Conservation (phyloP, 805 yeast genomes). For the Cyberlindnera veronae region DNA sequence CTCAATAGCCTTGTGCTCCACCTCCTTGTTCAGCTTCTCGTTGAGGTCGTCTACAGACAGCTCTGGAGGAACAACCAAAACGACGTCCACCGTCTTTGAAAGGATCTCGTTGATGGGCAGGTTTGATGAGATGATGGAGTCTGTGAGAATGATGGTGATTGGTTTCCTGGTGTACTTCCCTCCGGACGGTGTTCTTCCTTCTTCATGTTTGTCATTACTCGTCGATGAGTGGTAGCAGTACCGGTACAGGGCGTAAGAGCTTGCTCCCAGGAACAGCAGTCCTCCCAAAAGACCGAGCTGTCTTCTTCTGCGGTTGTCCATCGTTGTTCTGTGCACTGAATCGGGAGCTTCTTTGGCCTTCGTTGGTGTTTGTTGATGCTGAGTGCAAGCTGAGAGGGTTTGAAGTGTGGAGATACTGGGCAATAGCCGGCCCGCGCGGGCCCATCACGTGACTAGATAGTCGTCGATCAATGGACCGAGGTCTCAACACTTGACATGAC, state of each 20-base stretch:
- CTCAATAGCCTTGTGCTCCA: slow-evolving; percentile 26
- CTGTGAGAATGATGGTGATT: slow-evolving; percentile 24
- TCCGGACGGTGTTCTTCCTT: too few species aligned
- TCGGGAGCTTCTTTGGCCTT: too few species aligned
- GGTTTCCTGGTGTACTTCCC: slow-evolving; percentile 24
- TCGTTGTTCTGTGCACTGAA: too few species aligned
- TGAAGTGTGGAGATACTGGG: too few species aligned
- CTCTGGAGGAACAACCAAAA: slow-evolving; percentile 34
- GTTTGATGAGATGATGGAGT: slow-evolving; percentile 26
- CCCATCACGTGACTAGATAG: too few species aligned
- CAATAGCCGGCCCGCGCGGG: too few species aligned
- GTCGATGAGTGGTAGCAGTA: too few species aligned
- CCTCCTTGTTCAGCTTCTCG: slow-evolving; percentile 26
- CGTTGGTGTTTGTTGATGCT: too few species aligned
- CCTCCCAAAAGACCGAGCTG: slow-evolving; percentile 11
- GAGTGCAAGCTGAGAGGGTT: too few species aligned
- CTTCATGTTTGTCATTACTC: too few species aligned
- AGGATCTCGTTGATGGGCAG: slow-evolving; percentile 26
- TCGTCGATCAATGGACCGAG: too few species aligned
- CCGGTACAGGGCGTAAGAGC: slow-evolving; percentile 12
- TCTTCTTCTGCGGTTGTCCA: slow-evolving; percentile 7
- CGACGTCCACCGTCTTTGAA: slow-evolving; percentile 29
- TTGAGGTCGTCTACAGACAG: slow-evolving; percentile 18
- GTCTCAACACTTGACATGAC: too few species aligned
- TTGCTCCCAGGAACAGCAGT: slow-evolving; percentile 8